Base-by-base conservation (phyloP, 2,329 filamentous ascomycete species). In the Thermomyces lanuginosus region DNA sequence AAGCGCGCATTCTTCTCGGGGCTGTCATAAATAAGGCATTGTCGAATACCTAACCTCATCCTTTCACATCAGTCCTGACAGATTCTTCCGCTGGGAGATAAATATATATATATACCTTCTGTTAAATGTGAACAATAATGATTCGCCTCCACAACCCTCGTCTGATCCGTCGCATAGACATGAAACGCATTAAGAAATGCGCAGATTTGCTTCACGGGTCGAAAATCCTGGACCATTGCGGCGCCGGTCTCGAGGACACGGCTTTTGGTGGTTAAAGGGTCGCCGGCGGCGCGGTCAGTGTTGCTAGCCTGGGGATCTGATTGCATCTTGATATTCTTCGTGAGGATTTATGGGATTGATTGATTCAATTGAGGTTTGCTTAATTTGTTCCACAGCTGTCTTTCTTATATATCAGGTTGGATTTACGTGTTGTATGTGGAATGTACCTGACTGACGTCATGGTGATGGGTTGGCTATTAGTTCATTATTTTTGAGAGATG, bases 101-200 rank as follows among this genome's bases (percentile, higher is more conserved):
- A 11, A 6, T 3, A 6, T 5, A 19, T 9, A n/a, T 15, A 24
- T 36, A 25, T 35, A 64, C 60, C 59, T 41, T 74, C 64, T 34
- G 66, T 82, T 3, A 89, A 42, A 42, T 89, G 80, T 1, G 74
- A 66, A 46, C 82, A 92, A 53, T 89, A 92, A 49, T 91, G 81
- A 44, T 89, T 83, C 1, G 80, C 60, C 47, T 89, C 79, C 1
- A 91, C 72, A 20, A 60, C 63, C 8, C 77, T 70, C 2, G 57
- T 63, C 0, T 73, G 70, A 23, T 86, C 76, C 14, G 70, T 63
- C n/a, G 73, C 74, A 44, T 89, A 89, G 24, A 74, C 70, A 44
- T 91, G 82, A 44, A 84, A 84, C n/a, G 79, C 81, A 41, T 89
- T 84, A 1, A 92, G 62, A 44, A 86, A 79, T 1, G 78, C 80